Conservation (phyloP, 2,329 filamentous ascomycete species). For the Stagonosporopsis vannaccii region DNA sequence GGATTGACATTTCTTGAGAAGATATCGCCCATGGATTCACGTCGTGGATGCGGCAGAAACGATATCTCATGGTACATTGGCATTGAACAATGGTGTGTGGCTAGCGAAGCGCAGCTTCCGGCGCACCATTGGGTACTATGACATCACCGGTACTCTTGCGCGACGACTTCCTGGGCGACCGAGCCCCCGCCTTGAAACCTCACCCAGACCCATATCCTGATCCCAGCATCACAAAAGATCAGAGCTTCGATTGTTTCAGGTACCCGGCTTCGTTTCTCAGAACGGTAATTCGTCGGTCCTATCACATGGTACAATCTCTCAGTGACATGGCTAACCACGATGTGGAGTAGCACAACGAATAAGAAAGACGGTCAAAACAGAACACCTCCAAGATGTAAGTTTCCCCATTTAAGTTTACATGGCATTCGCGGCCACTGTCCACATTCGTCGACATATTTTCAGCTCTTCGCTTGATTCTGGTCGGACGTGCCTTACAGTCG, state of each 20-base stretch:
- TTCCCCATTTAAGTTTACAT: background rate
- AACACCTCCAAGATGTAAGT: constrained; percentile 7
- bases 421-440: background rate
- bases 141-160: constrained; percentile 29
- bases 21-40: background rate
- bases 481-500: background rate
- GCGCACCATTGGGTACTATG: constrained; percentile 17
- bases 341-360: constrained; percentile 23
- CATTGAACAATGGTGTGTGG: constrained; percentile 4
- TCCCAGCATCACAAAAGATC: constrained; percentile 23
- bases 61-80: background rate
- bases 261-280: constrained; percentile 4
- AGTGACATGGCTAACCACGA: constrained; percentile 36
- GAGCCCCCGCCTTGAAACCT: constrained; percentile 25
- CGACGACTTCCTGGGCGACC: constrained; percentile 21
- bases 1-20: background rate
- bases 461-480: background rate
- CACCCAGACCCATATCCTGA: constrained; percentile 27
- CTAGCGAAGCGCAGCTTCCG: constrained; percentile 27
- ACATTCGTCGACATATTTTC: background rate
- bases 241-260: constrained; percentile 22
- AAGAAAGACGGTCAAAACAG: constrained; percentile 1
- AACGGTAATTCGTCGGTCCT: constrained; percentile 17
- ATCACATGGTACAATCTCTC: background rate
- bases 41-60: background rate